These are phyloP conservation scores for Claviceps monticola DNA, from an alignment of 2,329 filamentous ascomycete species.

Conservation along the genomic window DNA sequence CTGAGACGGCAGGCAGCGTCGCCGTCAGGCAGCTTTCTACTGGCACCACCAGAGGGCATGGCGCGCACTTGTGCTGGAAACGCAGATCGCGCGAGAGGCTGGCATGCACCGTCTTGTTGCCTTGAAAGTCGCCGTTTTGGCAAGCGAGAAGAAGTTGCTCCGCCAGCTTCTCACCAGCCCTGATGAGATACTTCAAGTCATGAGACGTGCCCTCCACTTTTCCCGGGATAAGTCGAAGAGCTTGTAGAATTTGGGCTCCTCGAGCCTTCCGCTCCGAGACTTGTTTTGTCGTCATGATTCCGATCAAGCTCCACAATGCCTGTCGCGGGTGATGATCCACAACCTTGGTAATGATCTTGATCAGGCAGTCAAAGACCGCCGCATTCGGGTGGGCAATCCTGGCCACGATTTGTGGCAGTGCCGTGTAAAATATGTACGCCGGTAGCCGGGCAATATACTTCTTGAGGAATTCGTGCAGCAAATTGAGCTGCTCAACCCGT, in stretches of 20 bases:
- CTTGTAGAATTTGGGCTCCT: conserved; percentile 37
- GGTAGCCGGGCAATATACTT: conserved; percentile 65
- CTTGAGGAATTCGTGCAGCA: conserved; percentile 60
- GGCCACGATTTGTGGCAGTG: conserved; percentile 88
- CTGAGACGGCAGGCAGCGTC: conserved; percentile 60
- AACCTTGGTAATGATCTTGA: conserved; percentile 74
- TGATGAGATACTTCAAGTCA: conserved; percentile 60
- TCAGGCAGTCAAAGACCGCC: conserved; percentile 63
- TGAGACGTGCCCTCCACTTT: conserved; percentile 36
- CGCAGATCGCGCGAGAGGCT: conserved; percentile 65
- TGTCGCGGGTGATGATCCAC: conserved; percentile 79
- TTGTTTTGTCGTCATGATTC: conserved; percentile 70
- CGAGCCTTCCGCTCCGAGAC: conserved; percentile 47
- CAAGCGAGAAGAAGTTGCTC: conserved; percentile 72
- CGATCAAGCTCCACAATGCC: conserved; percentile 79
- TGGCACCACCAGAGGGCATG: conserved; percentile 77
- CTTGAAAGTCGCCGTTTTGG: conserved; percentile 59
- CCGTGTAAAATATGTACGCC: conserved; percentile 65
- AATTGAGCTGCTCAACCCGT: conserved; percentile 51
- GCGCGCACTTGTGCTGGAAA: conserved; percentile 74
- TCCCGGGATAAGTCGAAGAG: conserved; percentile 31
- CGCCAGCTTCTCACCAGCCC: conserved; percentile 68
- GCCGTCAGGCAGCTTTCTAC: conserved; percentile 75
- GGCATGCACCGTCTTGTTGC: conserved; percentile 50
- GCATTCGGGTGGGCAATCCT: conserved; percentile 77